Evolutionary conservation across 2,329 filamentous ascomycete genomes (phyloP).

Genomic region (Aaosphaeria arxii): DNA sequence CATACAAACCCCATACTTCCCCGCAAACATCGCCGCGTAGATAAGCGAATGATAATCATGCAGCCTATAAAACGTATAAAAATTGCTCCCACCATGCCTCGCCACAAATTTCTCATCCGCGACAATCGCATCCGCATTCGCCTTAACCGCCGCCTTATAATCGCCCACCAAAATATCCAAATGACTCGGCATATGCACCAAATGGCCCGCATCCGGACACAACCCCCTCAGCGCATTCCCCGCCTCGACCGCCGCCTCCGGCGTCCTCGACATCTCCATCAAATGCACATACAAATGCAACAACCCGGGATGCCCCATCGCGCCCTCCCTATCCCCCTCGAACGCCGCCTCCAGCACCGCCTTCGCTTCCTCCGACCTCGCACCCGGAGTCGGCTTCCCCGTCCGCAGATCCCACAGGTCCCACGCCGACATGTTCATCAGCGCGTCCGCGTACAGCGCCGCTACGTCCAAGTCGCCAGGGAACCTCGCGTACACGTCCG

Average conservation of each 20-base stretch:
- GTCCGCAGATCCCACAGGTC: conserved; percentile 61
- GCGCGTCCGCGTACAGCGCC: conserved; percentile 60
- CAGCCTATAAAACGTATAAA: conserved; percentile 73
- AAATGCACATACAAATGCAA: conserved; percentile 75
- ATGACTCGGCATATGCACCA: conserved; percentile 76
- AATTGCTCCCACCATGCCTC: conserved; percentile 61
- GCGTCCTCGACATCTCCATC: conserved; percentile 70
- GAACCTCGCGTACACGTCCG: conserved; percentile 51
- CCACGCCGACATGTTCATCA: conserved; percentile 67
- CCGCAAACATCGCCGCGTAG: conserved; percentile 77
- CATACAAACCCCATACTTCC: conserved; percentile 60
- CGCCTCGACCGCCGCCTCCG: conserved; percentile 59
- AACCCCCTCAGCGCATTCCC: conserved; percentile 63
- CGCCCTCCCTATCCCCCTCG: conserved; percentile 38
- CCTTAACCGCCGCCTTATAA: conserved; percentile 63
- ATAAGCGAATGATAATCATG: conserved; percentile 75
- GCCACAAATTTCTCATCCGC: conserved; percentile 67
- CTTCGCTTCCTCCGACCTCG: conserved; percentile 59
- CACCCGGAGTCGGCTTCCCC: conserved; percentile 53
- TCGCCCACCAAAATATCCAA: conserved; percentile 72
- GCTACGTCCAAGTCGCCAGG: conserved; percentile 61
- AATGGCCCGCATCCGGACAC: conserved; percentile 67
- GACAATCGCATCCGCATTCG: conserved; percentile 63
- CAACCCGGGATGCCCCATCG: conserved; percentile 62
- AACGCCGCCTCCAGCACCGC: conserved; percentile 59